These are phyloP conservation scores for Entonaema liquescens DNA, from an alignment of 495 filamentous ascomycete genomes.

Conservation along the genomic window DNA sequence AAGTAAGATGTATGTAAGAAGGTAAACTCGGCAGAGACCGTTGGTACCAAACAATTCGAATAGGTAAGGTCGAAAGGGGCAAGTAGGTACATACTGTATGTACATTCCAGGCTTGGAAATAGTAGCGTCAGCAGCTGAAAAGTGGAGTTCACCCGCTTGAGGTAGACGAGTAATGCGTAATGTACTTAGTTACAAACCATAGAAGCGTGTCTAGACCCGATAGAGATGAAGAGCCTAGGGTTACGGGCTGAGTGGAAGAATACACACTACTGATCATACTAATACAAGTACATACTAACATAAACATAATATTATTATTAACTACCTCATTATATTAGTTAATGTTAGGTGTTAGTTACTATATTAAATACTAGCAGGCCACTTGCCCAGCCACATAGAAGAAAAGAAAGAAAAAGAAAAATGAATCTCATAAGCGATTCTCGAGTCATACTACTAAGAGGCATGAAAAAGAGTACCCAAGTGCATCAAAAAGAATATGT, in stretches of 20 bases:
- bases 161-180: slow-evolving; percentile 19
- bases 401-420: neutral
- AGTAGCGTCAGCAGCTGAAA: slow-evolving; percentile 43
- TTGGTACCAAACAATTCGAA: slow-evolving; percentile 29
- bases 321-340: too few species aligned
- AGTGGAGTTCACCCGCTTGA: slow-evolving; percentile 29
- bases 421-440: slow-evolving; percentile 1
- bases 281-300: neutral
- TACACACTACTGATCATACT: too few species aligned
- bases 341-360: neutral
- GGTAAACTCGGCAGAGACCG: slow-evolving; percentile 33
- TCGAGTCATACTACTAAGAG: slow-evolving; percentile 30
- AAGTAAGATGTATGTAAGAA: slow-evolving; percentile 6
- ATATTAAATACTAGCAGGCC: neutral
- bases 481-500: slow-evolving; percentile 29
- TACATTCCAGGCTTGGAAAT: slow-evolving; percentile 37
- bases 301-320: too few species aligned
- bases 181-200: slow-evolving; percentile 18
- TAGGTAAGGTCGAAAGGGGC: slow-evolving; percentile 29
- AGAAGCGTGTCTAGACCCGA: neutral
- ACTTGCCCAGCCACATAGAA: neutral
- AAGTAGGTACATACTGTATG: slow-evolving; percentile 31
- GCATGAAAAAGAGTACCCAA: slow-evolving; percentile 21
- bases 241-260: neutral
- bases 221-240: slow-evolving; percentile 1